Percentiles rank a stretch among this genome's conserved stretches.
Evolutionary conservation across 192 early-diverging fungal species (phyloP).

Genomic region (Entrophospora sp.): DNA sequence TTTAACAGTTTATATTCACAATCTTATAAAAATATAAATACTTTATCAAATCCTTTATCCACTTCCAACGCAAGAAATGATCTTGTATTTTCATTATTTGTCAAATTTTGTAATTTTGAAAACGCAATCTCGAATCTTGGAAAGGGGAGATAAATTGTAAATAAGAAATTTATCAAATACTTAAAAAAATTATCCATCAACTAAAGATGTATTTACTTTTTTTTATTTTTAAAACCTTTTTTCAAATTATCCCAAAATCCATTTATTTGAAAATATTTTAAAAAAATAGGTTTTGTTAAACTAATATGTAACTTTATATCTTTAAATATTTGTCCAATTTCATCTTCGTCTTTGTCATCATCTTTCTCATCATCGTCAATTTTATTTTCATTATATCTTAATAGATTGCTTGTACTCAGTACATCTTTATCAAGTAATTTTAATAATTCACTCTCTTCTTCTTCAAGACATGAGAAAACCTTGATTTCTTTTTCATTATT

Average conservation of each 20-base stretch:
- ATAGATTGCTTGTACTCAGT: not conserved
- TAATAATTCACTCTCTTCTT: not conserved
- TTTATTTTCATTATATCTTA: not conserved
- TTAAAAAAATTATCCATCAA: not conserved
- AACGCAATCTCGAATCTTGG: constrained; percentile 33
- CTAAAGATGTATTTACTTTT: not conserved
- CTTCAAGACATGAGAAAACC: constrained; percentile 13
- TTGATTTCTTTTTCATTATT: not conserved
- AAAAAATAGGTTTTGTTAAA: constrained; percentile 32
- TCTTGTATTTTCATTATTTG: constrained; percentile 37
- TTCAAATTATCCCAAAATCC: constrained; percentile 26
- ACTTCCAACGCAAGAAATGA: constrained; percentile 41
- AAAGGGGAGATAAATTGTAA: too few relatives aligned
- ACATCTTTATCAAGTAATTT: not conserved
- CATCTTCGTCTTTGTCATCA: not conserved
- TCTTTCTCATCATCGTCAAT: not conserved
- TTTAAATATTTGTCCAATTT: not conserved
- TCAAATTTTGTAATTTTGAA: constrained; percentile 23
- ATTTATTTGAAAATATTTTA: constrained; percentile 41
- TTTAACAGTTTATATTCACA: not conserved
- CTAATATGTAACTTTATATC: constrained; percentile 33
- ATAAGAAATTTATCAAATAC: not conserved
- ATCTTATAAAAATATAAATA: not conserved
- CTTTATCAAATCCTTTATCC: constrained; percentile 33
- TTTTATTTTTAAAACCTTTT: constrained; percentile 13